Conservation (phyloP, 1,284 basidiomycete genomes). For the Phellinidium pouzarii region DNA sequence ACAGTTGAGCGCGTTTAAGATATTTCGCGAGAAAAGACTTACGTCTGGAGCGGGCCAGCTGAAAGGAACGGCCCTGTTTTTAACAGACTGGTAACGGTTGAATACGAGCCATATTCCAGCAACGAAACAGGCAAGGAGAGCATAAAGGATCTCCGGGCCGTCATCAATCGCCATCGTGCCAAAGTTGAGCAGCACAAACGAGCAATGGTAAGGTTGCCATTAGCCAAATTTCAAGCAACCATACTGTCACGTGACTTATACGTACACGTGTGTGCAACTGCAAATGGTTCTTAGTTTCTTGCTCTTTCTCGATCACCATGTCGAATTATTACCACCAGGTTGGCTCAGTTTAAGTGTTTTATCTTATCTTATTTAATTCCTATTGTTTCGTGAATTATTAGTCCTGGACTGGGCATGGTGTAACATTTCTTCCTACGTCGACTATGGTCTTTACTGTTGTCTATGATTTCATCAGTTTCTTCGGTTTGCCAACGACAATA, state of each 20-base stretch:
- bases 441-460: constrained; percentile 10
- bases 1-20: neutral
- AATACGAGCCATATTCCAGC: constrained; percentile 73
- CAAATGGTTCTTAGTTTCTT: neutral
- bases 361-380: too few relatives aligned
- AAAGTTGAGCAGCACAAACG: too few relatives aligned
- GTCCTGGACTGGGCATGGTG: neutral
- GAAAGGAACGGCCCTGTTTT: constrained; percentile 68
- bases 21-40: constrained; percentile 21
- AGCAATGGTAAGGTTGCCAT: too few relatives aligned
- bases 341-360: neutral
- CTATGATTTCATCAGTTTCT: constrained; percentile 3
- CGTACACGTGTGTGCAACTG: neutral
- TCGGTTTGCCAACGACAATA: constrained; percentile 28
- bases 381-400: too few relatives aligned
- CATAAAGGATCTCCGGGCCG: constrained; percentile 45
- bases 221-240: too few relatives aligned
- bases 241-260: neutral
- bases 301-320: neutral
- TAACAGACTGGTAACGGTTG: constrained; percentile 62
- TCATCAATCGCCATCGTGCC: constrained; percentile 26
- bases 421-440: constrained; percentile 4
- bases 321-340: neutral
- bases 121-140: constrained; percentile 57
- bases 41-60: constrained; percentile 52